Conservation (phyloP, 768 basidiomycete genomes). For the Mycena belliarum region DNA sequence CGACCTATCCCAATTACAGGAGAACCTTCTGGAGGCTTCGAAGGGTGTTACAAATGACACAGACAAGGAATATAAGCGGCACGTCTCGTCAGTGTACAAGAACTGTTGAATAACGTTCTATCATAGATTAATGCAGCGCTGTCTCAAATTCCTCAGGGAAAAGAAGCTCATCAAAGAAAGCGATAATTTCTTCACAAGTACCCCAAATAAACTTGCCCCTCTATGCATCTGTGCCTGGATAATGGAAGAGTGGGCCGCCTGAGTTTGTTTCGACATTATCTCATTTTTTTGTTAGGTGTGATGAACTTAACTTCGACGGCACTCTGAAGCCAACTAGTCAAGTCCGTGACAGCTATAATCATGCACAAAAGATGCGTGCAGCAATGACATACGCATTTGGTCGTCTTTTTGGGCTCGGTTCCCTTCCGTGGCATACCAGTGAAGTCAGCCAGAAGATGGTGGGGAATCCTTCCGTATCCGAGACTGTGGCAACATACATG, state of each 20-base stretch:
- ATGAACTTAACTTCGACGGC: not conserved
- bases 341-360: not conserved
- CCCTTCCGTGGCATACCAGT: conserved; percentile 14
- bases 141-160: not conserved
- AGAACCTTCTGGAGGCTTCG: no score
- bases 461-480: conserved; percentile 12
- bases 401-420: conserved; percentile 15
- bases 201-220: not conserved
- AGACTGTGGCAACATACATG: conserved; percentile 5
- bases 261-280: conserved; percentile 12
- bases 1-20: no score
- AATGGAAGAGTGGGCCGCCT: conserved; percentile 6
- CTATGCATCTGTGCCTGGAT: not conserved
- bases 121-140: not conserved
- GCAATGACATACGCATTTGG: conserved; percentile 32
- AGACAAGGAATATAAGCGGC: no score
- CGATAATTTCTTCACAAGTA: not conserved
- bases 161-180: not conserved
- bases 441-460: conserved; percentile 2
- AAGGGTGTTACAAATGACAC: no score
- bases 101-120: no score
- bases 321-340: not conserved
- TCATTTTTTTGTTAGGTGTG: not conserved
- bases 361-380: conserved; percentile 22
- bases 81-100: no score